Conservation (phyloP, 163 green algal species). For the Coccomyxa subellipsoidea region DNA sequence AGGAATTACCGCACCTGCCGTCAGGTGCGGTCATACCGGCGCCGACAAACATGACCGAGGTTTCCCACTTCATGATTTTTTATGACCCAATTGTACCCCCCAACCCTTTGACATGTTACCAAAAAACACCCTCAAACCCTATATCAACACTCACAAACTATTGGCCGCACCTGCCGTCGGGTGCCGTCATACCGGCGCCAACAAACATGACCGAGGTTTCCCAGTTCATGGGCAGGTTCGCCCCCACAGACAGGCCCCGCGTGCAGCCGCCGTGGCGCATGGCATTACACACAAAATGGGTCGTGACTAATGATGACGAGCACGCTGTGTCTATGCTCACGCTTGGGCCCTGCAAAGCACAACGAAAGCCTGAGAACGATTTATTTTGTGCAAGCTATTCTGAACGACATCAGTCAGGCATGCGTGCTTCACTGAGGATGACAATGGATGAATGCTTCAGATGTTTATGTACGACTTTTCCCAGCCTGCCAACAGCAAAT, state of each 20-base stretch:
- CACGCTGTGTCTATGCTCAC: constrained; percentile 84
- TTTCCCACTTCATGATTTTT: constrained; percentile 31
- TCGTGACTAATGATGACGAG: constrained; percentile 75
- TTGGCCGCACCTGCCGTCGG: no score
- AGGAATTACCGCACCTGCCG: no score
- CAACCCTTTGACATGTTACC: no score
- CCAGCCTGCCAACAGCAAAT: no score
- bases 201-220: constrained; percentile 9
- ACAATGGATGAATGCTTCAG: no score
- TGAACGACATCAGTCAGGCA: no score
- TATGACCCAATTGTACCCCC: no score
- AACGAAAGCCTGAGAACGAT: background rate
- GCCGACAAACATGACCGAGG: background rate
- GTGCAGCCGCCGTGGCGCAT: constrained; percentile 22
- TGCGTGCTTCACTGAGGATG: no score
- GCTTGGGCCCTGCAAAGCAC: constrained; percentile 18
- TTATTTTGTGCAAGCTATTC: no score
- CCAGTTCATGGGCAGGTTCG: constrained; percentile 37
- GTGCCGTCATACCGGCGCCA: constrained; percentile 64
- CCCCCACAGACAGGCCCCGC: constrained; percentile 12
- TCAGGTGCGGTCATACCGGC: constrained; percentile 73
- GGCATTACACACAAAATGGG: constrained; percentile 32
- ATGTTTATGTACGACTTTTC: no score
- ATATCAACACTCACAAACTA: no score
- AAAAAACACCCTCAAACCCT: no score